Evolutionary conservation across 2,329 filamentous ascomycete species (phyloP), one percentile per base, ranked within the genome.

Genomic region (Pleomassaria siparia): DNA sequence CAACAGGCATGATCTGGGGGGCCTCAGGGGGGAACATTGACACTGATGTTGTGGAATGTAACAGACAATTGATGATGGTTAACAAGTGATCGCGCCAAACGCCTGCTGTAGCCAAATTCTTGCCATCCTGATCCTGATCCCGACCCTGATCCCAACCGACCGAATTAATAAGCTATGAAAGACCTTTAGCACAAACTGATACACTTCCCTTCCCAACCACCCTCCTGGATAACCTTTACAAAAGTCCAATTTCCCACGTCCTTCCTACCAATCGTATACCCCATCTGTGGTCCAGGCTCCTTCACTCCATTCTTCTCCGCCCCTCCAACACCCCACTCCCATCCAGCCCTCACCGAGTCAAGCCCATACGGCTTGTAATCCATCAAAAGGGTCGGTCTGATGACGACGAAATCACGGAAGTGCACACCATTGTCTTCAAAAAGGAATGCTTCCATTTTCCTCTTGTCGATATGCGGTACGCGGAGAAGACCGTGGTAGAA

Each of bases 241-340:
- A 66, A 74, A 16, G 74, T 64, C 64, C 69, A 75, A 13, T 49
- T 45, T 0, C 72, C 73, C 2, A 75, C 73, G 60, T 75, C 72
- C 32, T 46, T 57, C 49, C 72, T 63, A 13, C 55, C 51, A 47
- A 74, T 67, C 9, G 54, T 62, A 53, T 70, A 74, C 3, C 73
- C 73, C 32, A 74, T 42, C 10, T 62, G 59, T 8, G 72, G 71
- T 1, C 56, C 62, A 16, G 51, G 51, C 8, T 58, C 63, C 18
- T 67, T n/a, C n/a, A n/a, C n/a, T n/a, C n/a, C 40, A 13, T 29
- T 20, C 20, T 32, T 47, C 32, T 28, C 20, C n/a, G n/a, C n/a
- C n/a, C n/a, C n/a, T n/a, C n/a, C n/a, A 1, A 40, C 51, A 16
- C 48, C 56, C 55, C 51, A 56, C 49, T 65, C 64, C 63, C 65